Percentiles rank a stretch among this genome's conserved stretches.
Conservation (phyloP, 1,139 yeast species). For the Magnusiomyces clavatus region DNA sequence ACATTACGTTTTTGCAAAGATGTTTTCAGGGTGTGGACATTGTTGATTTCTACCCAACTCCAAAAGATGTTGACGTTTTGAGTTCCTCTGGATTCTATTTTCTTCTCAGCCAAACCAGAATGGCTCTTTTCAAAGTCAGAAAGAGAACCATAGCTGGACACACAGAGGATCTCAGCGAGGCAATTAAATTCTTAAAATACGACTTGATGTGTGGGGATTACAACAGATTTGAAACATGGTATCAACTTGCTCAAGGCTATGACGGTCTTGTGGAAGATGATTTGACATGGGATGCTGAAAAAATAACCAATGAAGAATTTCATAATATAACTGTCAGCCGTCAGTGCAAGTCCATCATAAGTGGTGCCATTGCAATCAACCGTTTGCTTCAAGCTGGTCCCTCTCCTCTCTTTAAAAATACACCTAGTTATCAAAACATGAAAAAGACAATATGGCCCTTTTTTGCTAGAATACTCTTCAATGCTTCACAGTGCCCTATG, state of each 20-base stretch:
- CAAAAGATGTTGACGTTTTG: conserved; percentile 31
- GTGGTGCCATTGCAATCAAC: conserved; percentile 73
- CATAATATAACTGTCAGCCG: conserved; percentile 53
- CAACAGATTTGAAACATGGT: conserved; percentile 78
- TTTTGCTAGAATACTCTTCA: conserved; percentile 54
- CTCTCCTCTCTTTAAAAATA: conserved; percentile 16
- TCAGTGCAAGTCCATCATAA: conserved; percentile 64
- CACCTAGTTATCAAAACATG: conserved; percentile 31
- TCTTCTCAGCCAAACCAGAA: conserved; percentile 60
- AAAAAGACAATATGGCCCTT: conserved; percentile 47
- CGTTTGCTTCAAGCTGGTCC: conserved; percentile 27
- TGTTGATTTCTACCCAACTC: conserved; percentile 36
- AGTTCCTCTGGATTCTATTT: conserved; percentile 60
- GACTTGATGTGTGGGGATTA: conserved; percentile 60
- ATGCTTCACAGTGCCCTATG: conserved; percentile 57
- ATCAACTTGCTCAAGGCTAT: conserved; percentile 71
- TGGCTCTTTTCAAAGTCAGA: conserved; percentile 57
- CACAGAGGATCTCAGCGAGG: conserved; percentile 71
- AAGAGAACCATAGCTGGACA: conserved; percentile 71
- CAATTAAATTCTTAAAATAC: conserved; percentile 53
- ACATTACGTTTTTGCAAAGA: conserved; percentile 44
- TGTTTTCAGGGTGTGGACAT: conserved; percentile 50
- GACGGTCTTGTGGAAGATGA: conserved; percentile 81
- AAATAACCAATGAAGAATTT: conserved; percentile 56
- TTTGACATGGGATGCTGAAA: conserved; percentile 84